Evolutionary conservation across 257 asterid species (phyloP).

Genomic region (Ilex asprella): DNA sequence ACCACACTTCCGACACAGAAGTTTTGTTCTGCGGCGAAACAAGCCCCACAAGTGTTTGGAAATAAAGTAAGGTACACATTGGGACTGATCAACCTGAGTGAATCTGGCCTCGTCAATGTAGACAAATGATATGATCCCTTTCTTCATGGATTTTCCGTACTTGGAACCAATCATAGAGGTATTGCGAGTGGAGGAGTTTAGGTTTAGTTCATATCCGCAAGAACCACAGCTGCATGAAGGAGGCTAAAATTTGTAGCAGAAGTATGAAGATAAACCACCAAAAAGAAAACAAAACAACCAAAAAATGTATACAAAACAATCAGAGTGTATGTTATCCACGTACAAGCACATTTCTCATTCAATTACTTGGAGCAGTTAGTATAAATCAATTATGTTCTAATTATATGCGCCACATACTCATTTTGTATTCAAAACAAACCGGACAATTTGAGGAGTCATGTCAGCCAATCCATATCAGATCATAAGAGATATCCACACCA

Average conservation of each 20-base stretch:
- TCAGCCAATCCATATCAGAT: too few species aligned
- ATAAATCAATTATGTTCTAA: too few species aligned
- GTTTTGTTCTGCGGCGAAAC: slow-evolving; percentile 25
- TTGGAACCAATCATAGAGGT: slow-evolving; percentile 22
- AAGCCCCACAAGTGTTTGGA: slow-evolving; percentile 35
- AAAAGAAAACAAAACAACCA: too few species aligned
- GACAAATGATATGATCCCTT: slow-evolving; percentile 41
- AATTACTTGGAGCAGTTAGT: too few species aligned
- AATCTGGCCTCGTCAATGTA: slow-evolving; percentile 50
- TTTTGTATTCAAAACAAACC: too few species aligned
- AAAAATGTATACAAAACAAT: too few species aligned
- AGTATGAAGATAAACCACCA: too few species aligned
- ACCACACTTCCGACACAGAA: slow-evolving; percentile 43
- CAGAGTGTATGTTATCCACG: too few species aligned
- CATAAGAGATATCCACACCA: too few species aligned
- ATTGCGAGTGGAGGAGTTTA: slow-evolving; percentile 47
- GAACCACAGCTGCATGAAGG: slow-evolving; percentile 40
- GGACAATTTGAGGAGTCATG: too few species aligned
- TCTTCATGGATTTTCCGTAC: slow-evolving; percentile 38
- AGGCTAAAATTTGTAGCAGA: not conserved
- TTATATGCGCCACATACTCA: too few species aligned
- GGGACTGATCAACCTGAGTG: slow-evolving; percentile 26
- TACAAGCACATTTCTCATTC: too few species aligned
- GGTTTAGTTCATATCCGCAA: slow-evolving; percentile 50
- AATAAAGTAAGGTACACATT: slow-evolving; percentile 28